Evolutionary conservation across 2,329 filamentous ascomycete genomes (phyloP), one percentile per base, ranked within the genome.

Genomic region (Massarina eburnea): DNA sequence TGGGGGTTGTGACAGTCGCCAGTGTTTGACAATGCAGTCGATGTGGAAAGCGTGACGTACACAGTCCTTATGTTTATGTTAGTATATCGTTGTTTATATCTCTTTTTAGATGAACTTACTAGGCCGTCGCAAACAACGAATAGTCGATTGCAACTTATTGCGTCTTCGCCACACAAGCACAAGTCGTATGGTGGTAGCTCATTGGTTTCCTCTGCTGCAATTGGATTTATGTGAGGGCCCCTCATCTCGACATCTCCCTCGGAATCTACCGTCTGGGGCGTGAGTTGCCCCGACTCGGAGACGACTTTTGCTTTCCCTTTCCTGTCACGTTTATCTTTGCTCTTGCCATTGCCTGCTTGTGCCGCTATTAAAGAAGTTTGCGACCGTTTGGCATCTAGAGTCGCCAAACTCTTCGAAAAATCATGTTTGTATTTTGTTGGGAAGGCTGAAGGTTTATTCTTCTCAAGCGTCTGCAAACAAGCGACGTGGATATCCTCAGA

Each of bases 161-260:
- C 53, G 29, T 58, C 57, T 38, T 52, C 35, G 9, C 55, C 49
- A 35, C 59, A 63, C 6, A 59, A 43, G 33, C 59, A 63, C 7
- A 41, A 22, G 19, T 49, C 54, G 26, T 48, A 57, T 1, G 50
- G 49, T 6, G 47, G 46, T 1, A 20, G n/a, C 15, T 46, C 51
- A 14, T 24, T 20, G 6, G 43, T 30, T 5, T 44, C 35, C 20
- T 47, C 33, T 8, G 43, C 43, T 17, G 34, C 17, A 9, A 15
- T 12, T 37, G 38, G 9, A 10, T 20, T 36, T 45, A 20, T 6
- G 17, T 24, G 22, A 3, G 27, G 22, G 24, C 36, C 24, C 17
- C 7, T 19, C 15, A 36, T 15, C 22, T 53, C 45, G 5, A 57
- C 10, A 30, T 61, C 50, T 12, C 49, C 52, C 22, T 59, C 51